Conservation (phyloP, 345 rosid genomes). For the Syzygium jambos region DNA sequence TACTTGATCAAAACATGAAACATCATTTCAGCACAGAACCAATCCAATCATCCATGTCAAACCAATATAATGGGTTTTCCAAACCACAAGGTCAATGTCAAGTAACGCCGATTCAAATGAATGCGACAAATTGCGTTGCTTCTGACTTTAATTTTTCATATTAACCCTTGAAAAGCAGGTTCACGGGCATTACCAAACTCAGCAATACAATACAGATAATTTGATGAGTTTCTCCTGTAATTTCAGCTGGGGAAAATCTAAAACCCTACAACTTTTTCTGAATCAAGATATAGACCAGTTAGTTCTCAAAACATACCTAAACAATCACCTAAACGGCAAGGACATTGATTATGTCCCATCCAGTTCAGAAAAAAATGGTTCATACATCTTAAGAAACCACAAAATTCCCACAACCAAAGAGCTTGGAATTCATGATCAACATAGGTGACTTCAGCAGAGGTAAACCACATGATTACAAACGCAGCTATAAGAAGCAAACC, state of each 20-base stretch:
- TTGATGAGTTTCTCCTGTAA: not conserved
- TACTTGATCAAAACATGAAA: not conserved
- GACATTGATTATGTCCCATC: not conserved
- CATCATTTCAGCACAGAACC: not conserved
- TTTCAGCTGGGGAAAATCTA: not conserved
- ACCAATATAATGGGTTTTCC: not conserved
- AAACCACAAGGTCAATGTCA: not conserved
- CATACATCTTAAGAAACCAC: not conserved
- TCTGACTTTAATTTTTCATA: not conserved
- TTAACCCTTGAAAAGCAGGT: not conserved
- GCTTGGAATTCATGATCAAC: constrained; percentile 10
- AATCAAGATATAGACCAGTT: not conserved
- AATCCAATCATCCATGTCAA: not conserved
- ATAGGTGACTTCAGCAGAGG: constrained; percentile 90
- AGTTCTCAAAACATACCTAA: not conserved
- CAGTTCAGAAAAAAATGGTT: not conserved
- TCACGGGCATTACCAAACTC: not conserved
- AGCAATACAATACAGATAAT: not conserved
- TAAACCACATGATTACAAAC: constrained; percentile 88
- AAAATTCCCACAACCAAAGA: not conserved
- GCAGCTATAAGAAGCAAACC: constrained; percentile 73
- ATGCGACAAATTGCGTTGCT: not conserved
- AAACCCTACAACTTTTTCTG: not conserved
- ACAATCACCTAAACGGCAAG: not conserved
- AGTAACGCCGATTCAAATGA: not conserved